Evolutionary conservation across 2,329 filamentous ascomycete genomes (phyloP).

Genomic region (Cytospora mali): DNA sequence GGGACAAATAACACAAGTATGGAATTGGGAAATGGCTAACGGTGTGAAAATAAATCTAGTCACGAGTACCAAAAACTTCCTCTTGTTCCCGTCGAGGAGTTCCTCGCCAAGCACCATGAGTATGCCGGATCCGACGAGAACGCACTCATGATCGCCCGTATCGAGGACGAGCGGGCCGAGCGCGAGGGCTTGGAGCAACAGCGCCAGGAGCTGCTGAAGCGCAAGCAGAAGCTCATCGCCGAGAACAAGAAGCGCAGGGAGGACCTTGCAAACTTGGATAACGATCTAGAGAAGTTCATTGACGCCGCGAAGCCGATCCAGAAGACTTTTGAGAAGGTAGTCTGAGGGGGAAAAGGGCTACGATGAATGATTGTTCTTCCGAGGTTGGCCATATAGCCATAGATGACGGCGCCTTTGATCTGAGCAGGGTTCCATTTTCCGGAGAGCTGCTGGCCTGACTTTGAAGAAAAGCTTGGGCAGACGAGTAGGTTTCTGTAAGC

Average conservation of each 20-base stretch:
- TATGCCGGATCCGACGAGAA: constrained; percentile 73
- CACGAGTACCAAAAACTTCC: constrained; percentile 89
- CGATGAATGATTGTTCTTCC: background rate
- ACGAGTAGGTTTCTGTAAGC: background rate
- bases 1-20: too few relatives aligned
- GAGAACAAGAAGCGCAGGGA: constrained; percentile 93
- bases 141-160: constrained; percentile 83
- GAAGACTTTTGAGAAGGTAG: constrained; percentile 78
- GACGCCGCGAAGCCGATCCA: constrained; percentile 89
- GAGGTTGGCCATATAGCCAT: background rate
- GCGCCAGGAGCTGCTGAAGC: constrained; percentile 72
- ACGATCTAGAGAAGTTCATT: constrained; percentile 91
- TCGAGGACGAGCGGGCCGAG: constrained; percentile 86
- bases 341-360: constrained; percentile 37
- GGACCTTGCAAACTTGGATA: constrained; percentile 86
- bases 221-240: constrained; percentile 63
- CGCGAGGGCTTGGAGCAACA: constrained; percentile 84
- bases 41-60: constrained; percentile 45
- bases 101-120: constrained; percentile 75
- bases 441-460: background rate
- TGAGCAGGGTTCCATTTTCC: background rate
- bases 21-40: background rate
- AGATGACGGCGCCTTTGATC: background rate
- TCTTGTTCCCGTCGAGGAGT: constrained; percentile 80
- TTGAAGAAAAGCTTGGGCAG: background rate